Conservation (phyloP, 2,329 filamentous ascomycete genomes). For the Botrytis paeoniae region DNA sequence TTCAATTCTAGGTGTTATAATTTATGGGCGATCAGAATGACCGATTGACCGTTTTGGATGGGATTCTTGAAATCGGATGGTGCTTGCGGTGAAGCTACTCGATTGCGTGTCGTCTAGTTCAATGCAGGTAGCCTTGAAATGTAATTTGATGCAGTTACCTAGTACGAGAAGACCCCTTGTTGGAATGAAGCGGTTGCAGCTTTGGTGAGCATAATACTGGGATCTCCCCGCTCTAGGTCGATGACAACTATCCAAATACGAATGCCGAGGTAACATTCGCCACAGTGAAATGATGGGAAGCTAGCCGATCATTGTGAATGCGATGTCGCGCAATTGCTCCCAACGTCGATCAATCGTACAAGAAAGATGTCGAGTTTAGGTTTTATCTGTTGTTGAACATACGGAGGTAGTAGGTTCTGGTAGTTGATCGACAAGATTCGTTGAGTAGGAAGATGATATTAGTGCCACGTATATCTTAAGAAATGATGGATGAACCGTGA, state of each 20-base stretch:
- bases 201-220: neutral
- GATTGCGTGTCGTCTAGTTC: neutral
- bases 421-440: neutral
- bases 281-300: constrained; percentile 7
- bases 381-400: neutral
- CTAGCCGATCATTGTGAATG: neutral
- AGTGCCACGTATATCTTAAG: neutral
- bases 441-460: neutral
- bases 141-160: neutral
- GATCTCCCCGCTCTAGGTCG: neutral
- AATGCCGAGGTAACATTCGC: constrained; percentile 5
- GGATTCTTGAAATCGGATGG: neutral
- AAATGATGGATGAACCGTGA: neutral
- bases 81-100: neutral
- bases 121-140: neutral
- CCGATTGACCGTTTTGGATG: neutral
- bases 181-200: neutral
- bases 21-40: neutral
- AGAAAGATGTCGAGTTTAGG: neutral
- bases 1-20: neutral
- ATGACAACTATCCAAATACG: neutral
- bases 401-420: neutral
- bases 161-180: neutral
- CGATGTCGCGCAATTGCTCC: neutral
- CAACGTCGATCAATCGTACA: neutral